A percentile compares a stretch with the other conserved stretches of the same genome.
Evolutionary conservation across 2,329 filamentous ascomycete species (phyloP).

Genomic region (Cytospora piceae): DNA sequence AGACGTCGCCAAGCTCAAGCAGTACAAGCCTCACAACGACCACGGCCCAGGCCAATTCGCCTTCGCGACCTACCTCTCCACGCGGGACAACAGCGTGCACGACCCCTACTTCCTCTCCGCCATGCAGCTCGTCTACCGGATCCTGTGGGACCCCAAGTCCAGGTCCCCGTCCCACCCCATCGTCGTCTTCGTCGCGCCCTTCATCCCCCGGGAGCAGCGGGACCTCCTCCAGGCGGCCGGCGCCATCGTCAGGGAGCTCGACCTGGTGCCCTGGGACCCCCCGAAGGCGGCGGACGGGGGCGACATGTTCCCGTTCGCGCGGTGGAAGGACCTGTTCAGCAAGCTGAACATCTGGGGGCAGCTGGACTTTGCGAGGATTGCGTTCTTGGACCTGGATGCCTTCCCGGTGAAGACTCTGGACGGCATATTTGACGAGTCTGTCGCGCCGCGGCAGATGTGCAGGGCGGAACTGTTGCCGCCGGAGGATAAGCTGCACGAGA

Average conservation of each 20-base stretch:
- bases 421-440: slow-evolving; percentile 17
- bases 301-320: slow-evolving; percentile 26
- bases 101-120: slow-evolving; percentile 30
- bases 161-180: slow-evolving; percentile 23
- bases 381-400: slow-evolving; percentile 28
- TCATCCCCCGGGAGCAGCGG: slow-evolving; percentile 28
- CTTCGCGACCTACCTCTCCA: slow-evolving; percentile 29
- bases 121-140: slow-evolving; percentile 30
- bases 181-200: slow-evolving; percentile 29
- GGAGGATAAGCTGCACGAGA: slow-evolving; percentile 20
- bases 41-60: slow-evolving; percentile 25
- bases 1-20: slow-evolving; percentile 24
- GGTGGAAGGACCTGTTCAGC: slow-evolving; percentile 28
- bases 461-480: slow-evolving; percentile 19
- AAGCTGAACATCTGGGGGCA: slow-evolving; percentile 30
- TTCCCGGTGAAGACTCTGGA: slow-evolving; percentile 26
- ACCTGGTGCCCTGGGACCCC: slow-evolving; percentile 28
- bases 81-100: slow-evolving; percentile 36
- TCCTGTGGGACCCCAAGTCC: slow-evolving; percentile 28
- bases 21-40: slow-evolving; percentile 28
- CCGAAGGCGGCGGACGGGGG: slow-evolving; percentile 13
- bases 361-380: slow-evolving; percentile 23
- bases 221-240: slow-evolving; percentile 27
- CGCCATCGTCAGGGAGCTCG: slow-evolving; percentile 28
- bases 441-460: slow-evolving; percentile 26